A percentile compares a stretch with the other conserved stretches of the same genome.
These are phyloP conservation scores for Hondaea fermentalgiana DNA, from an alignment of 108 stramenopile species.

Conservation along the genomic window DNA sequence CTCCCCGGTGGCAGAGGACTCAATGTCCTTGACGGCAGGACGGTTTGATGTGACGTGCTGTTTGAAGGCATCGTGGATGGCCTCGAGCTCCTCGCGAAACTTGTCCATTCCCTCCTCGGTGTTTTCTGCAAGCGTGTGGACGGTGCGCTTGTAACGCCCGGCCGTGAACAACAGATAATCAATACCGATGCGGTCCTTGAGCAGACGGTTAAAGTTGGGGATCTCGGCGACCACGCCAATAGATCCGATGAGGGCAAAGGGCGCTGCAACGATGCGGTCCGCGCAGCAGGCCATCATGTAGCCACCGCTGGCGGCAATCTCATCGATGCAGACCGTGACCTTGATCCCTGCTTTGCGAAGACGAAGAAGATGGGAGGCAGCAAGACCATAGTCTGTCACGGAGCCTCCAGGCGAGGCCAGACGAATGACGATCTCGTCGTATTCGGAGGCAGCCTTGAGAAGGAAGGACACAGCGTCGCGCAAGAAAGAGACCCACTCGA, in stretches of 20 bases:
- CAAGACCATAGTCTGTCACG: constrained; percentile 83
- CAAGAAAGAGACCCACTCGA: constrained; percentile 46
- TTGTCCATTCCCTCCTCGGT: constrained; percentile 74
- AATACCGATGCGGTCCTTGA: constrained; percentile 72
- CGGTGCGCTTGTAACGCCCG: constrained; percentile 77
- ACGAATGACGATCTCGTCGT: constrained; percentile 73
- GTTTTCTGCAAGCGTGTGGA: constrained; percentile 80
- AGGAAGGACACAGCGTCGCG: constrained; percentile 84
- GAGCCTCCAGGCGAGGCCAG: constrained; percentile 81
- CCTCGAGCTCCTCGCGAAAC: constrained; percentile 61
- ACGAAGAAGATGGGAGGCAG: constrained; percentile 70
- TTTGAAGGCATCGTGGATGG: constrained; percentile 71
- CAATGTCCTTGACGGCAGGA: constrained; percentile 67
- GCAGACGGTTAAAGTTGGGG: constrained; percentile 78
- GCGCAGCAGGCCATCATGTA: constrained; percentile 57
- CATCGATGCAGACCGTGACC: constrained; percentile 81
- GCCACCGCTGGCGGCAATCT: constrained; percentile 72
- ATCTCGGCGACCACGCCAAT: constrained; percentile 54
- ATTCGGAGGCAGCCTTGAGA: constrained; percentile 34
- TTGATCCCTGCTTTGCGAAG: constrained; percentile 65
- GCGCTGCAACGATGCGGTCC: constrained; percentile 38
- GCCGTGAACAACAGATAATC: constrained; percentile 85
- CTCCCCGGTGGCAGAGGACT: constrained; percentile 79
- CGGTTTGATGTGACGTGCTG: constrained; percentile 66
- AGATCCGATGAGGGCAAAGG: constrained; percentile 42